A percentile compares a stretch with the other conserved stretches of the same genome.
These are phyloP conservation scores for Xylariaceae sp. DNA, from an alignment of 2,329 filamentous ascomycete genomes.

Conservation along the genomic window DNA sequence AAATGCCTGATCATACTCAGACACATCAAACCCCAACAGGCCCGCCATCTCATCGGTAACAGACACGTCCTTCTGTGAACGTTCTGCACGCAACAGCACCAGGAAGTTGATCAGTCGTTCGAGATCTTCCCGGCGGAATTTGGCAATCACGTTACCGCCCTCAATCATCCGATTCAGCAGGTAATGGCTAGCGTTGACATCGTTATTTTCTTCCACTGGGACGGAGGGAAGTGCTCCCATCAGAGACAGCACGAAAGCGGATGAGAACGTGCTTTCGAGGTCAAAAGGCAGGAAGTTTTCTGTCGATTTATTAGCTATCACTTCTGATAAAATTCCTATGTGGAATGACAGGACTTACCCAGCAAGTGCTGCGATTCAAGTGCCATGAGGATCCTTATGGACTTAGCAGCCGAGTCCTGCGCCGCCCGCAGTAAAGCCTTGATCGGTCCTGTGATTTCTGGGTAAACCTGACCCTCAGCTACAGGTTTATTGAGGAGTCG, in stretches of 20 bases:
- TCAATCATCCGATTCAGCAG: slow-evolving; percentile 4
- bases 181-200: slow-evolving; percentile 1
- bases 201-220: background rate
- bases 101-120: slow-evolving; percentile 5
- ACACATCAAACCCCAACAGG: background rate
- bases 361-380: slow-evolving; percentile 7
- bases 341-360: background rate
- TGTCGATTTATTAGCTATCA: background rate
- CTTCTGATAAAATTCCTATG: background rate
- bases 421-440: slow-evolving; percentile 3
- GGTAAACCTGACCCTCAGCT: background rate
- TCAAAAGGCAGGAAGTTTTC: slow-evolving; percentile 8
- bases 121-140: slow-evolving; percentile 4
- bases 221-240: slow-evolving; percentile 2
- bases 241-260: slow-evolving; percentile 4
- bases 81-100: background rate
- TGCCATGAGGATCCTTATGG: background rate
- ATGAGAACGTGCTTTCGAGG: slow-evolving; percentile 8
- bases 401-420: slow-evolving; percentile 7
- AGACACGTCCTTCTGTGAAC: background rate
- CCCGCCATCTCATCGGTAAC: background rate
- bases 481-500: background rate
- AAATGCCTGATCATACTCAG: background rate
- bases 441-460: slow-evolving; percentile 4
- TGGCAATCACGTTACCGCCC: slow-evolving; percentile 3